These are phyloP conservation scores for Phytophthora tubulina DNA, from an alignment of 352 stramenopile species.

Conservation along the genomic window DNA sequence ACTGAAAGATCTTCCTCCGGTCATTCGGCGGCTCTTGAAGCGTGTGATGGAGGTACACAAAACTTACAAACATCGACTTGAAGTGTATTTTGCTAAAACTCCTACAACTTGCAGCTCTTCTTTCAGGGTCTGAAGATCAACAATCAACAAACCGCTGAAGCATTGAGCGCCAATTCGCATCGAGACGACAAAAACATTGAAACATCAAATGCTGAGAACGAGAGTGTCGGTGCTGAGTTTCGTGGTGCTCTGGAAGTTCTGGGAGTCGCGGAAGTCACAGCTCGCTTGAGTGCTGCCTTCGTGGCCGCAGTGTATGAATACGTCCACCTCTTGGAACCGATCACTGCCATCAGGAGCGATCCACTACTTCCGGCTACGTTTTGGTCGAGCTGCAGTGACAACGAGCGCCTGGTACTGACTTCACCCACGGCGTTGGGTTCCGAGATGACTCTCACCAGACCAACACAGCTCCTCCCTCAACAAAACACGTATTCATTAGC, in stretches of 20 bases:
- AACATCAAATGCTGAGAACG: not conserved
- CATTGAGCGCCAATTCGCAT: not conserved
- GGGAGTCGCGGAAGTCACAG: slow-evolving; percentile 27
- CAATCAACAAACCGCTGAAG: not conserved
- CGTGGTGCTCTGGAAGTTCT: slow-evolving; percentile 12
- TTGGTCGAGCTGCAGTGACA: slow-evolving; percentile 15
- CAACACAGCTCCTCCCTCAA: slow-evolving; percentile 7
- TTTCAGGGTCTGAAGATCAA: slow-evolving; percentile 11
- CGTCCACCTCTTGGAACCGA: slow-evolving; percentile 37
- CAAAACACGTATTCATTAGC: slow-evolving; percentile 42
- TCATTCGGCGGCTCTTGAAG: slow-evolving; percentile 25
- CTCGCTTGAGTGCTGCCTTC: slow-evolving; percentile 47
- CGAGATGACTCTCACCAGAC: slow-evolving; percentile 29
- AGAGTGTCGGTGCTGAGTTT: not conserved
- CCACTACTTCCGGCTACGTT: slow-evolving; percentile 16
- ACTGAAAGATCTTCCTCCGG: slow-evolving; percentile 19
- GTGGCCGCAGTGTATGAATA: slow-evolving; percentile 58
- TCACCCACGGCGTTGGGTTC: slow-evolving; percentile 21
- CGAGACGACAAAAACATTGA: not conserved
- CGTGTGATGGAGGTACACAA: slow-evolving; percentile 29
- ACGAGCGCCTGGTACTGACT: slow-evolving; percentile 1
- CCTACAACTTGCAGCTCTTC: slow-evolving; percentile 21
- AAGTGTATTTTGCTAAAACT: not conserved
- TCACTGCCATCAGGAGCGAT: not conserved
- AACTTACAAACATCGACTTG: not conserved